These are phyloP conservation scores for Yamadazyma kanchanaburiensis DNA, from an alignment of 1,139 yeast species.

Conservation along the genomic window DNA sequence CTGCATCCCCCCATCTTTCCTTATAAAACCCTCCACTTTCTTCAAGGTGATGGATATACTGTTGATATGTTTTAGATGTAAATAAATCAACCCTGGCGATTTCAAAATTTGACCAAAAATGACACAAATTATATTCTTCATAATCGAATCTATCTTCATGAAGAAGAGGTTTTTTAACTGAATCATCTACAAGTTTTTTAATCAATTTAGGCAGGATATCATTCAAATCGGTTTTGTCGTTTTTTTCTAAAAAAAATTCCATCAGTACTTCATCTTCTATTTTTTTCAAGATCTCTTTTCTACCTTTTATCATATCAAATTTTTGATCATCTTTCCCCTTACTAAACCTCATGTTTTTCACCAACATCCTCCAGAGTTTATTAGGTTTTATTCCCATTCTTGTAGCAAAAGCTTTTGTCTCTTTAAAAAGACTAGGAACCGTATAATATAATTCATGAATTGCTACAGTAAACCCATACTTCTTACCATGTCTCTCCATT, in stretches of 20 bases:
- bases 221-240: conserved; percentile 19
- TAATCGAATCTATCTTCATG: conserved; percentile 56
- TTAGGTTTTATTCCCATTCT: conserved; percentile 43
- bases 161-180: conserved; percentile 28
- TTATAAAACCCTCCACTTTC: conserved; percentile 74
- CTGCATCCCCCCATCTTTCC: conserved; percentile 97
- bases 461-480: conserved; percentile 79
- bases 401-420: conserved; percentile 61
- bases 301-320: conserved; percentile 18
- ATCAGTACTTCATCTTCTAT: conserved; percentile 27
- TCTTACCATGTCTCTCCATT: conserved; percentile 67
- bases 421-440: conserved; percentile 73
- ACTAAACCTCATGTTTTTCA: conserved; percentile 26
- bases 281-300: conserved; percentile 20
- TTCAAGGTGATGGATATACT: conserved; percentile 67
- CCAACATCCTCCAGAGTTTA: conserved; percentile 57
- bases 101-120: conserved; percentile 94
- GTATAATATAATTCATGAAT: conserved; percentile 75
- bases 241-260: conserved; percentile 18
- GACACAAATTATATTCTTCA: conserved; percentile 75
- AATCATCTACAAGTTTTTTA: conserved; percentile 21
- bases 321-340: conserved; percentile 18
- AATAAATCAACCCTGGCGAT: conserved; percentile 79
- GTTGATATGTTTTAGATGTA: conserved; percentile 57
- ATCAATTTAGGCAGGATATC: conserved; percentile 24